Evolutionary conservation across 2,329 filamentous ascomycete species (phyloP).

Genomic region (Sporothrix luriei): DNA sequence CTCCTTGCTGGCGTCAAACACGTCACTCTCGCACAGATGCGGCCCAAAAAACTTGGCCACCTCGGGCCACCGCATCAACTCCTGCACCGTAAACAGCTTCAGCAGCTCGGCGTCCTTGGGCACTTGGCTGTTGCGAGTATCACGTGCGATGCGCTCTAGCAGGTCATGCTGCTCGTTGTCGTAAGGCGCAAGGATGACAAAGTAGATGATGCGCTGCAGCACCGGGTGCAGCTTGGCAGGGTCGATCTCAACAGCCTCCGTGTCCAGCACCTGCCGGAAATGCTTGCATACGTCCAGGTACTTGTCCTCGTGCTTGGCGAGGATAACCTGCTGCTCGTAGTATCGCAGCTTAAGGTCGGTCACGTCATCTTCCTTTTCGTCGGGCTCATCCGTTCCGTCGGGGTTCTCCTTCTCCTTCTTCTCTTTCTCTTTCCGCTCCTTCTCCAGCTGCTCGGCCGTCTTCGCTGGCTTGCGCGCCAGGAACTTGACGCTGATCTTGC

Average conservation of each 20-base stretch:
- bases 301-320: slow-evolving; percentile 96
- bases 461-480: slow-evolving; percentile 89
- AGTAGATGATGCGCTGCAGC: slow-evolving; percentile 94
- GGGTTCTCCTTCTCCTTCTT: slow-evolving; percentile 86
- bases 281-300: slow-evolving; percentile 98
- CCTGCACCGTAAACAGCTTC: slow-evolving; percentile 91
- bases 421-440: slow-evolving; percentile 81
- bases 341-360: slow-evolving; percentile 94
- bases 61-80: slow-evolving; percentile 98
- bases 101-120: slow-evolving; percentile 81
- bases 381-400: slow-evolving; percentile 75
- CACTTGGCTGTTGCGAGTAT: slow-evolving; percentile 77
- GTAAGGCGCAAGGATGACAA: slow-evolving; percentile 91
- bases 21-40: slow-evolving; percentile 83
- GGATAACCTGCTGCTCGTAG: slow-evolving; percentile 94
- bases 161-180: slow-evolving; percentile 99
- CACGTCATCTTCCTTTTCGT: slow-evolving; percentile 79
- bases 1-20: slow-evolving; percentile 72
- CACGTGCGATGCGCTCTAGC: slow-evolving; percentile 86
- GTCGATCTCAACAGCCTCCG: slow-evolving; percentile 91
- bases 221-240: slow-evolving; percentile 81
- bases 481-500: slow-evolving; percentile 96
- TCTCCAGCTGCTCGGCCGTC: slow-evolving; percentile 62
- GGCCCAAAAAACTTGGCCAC: slow-evolving; percentile 86
- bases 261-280: slow-evolving; percentile 95